A percentile compares a stretch with the other conserved stretches of the same genome.
phyloP scores from a whole-genome alignment of 768 basidiomycete genomes.

The Sporobolomyces phaffii region DNA sequence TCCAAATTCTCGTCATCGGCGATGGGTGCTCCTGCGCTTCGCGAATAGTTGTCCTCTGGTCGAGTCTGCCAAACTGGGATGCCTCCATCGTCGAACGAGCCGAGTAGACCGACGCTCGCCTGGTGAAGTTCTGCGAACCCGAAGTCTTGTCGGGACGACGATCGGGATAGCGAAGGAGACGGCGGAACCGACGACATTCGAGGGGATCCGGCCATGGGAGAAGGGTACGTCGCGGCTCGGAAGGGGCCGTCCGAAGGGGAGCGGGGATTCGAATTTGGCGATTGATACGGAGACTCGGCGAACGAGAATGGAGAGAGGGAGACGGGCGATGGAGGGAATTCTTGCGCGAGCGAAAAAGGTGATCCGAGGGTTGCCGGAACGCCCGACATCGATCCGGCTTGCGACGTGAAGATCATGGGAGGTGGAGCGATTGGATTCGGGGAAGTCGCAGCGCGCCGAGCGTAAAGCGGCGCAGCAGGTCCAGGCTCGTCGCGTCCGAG shows the following conservation, averaged over 20 bases:
- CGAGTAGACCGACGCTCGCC: background rate
- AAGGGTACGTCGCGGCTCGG: background rate
- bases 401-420: background rate
- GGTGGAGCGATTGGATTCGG: background rate
- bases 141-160: background rate
- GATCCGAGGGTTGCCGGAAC: conserved; percentile 1
- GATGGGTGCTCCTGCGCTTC: background rate
- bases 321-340: conserved; percentile 3
- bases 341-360: conserved; percentile 3
- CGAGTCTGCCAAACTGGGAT: background rate
- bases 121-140: background rate
- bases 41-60: background rate
- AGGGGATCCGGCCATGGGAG: too few species aligned
- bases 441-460: background rate
- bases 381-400: background rate
- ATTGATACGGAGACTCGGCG: background rate
- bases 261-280: background rate
- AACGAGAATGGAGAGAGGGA: conserved; percentile 3
- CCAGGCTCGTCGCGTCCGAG: background rate
- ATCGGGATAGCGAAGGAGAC: background rate
- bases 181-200: background rate
- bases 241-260: background rate
- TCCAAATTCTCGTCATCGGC: background rate
- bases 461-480: background rate
- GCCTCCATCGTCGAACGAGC: background rate